Base-by-base conservation (phyloP, 2,329 filamentous ascomycete genomes). In the Phialocephala sp. region DNA sequence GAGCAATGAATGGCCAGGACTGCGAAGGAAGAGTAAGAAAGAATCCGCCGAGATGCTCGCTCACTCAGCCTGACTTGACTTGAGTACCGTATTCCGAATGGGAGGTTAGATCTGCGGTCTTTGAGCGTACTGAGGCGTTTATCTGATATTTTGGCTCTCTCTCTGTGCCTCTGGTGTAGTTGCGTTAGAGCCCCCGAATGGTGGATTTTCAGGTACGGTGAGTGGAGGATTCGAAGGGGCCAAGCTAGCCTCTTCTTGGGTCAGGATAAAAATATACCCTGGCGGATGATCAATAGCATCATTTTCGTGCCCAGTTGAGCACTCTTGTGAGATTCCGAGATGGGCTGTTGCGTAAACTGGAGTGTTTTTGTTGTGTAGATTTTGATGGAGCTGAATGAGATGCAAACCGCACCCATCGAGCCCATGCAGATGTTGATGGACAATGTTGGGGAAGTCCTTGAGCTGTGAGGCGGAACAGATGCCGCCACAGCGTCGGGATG, bases 371-470 rank as follows among this genome's bases (percentile, higher is more conserved):
- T 54, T 27, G 50, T 8, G 45, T 50, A 22, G 45, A 11, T 24
- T 2, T 43, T 18, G 41, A 43, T n/a, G 15, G 15, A 43, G 12
- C 41, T 18, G 41, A n/a, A 43, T 43, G 15, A 32, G 27, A 6
- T 32, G 27, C 27, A 32, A 3, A 32, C 3, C 22, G n/a, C 20
- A n/a, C n/a, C n/a, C n/a, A n/a, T n/a, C n/a, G 18, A 11, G n/a
- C 45, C 45, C 45, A 50, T 24, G 45, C 45, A 22, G 45, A 43
- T 18, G 18, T 8, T 14, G 45, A 50, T 50, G 45, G 45, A 50
- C 45, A 65, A 69, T 69, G 67, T 69, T 69, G 67, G 65, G 67
- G 67, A 63, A 69, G 62, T 61, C 59, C 55, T 55, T 55, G 50
- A 55, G 50, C 12, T 58, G 32, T 52, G 61, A 58, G 54, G 61